A percentile compares a stretch with the other conserved stretches of the same genome.
Evolutionary conservation across 306 rosid species (phyloP).

Genomic region (cucumber (Cucumis sativus)): DNA sequence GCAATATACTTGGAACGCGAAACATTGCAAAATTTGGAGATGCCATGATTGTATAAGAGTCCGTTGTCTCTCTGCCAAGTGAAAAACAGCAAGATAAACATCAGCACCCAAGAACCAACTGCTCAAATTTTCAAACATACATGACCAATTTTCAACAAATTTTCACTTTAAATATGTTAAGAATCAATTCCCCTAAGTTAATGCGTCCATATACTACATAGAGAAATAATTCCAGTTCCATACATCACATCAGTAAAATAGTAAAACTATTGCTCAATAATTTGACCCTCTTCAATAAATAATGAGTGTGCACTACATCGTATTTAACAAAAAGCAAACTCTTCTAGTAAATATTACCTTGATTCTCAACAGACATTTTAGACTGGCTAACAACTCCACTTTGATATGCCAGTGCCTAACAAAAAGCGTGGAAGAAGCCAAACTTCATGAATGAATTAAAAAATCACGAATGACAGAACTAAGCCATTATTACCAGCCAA

Average conservation of each 20-base stretch:
- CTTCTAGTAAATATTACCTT: background rate
- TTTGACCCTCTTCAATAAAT: background rate
- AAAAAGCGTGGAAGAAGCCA: background rate
- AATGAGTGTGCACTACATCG: background rate
- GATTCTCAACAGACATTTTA: background rate
- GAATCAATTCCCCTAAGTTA: background rate
- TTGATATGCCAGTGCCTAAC: background rate
- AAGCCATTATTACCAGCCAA: background rate
- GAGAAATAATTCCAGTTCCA: background rate
- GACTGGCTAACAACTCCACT: background rate
- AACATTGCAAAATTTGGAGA: slow-evolving; percentile 47
- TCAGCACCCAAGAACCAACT: background rate
- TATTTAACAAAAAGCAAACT: background rate
- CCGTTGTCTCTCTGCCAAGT: slow-evolving; percentile 52
- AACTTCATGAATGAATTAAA: background rate
- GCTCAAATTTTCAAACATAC: background rate
- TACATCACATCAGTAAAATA: background rate
- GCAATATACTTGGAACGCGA: slow-evolving; percentile 34
- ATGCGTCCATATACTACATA: background rate
- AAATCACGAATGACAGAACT: background rate
- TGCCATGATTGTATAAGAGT: slow-evolving; percentile 64
- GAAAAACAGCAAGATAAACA: background rate
- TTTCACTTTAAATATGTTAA: background rate
- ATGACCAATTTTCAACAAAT: background rate
- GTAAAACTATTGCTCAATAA: background rate